These are phyloP conservation scores for Saposhnikovia divaricata DNA, from an alignment of 129 eudicot genomes.

Conservation along the genomic window DNA sequence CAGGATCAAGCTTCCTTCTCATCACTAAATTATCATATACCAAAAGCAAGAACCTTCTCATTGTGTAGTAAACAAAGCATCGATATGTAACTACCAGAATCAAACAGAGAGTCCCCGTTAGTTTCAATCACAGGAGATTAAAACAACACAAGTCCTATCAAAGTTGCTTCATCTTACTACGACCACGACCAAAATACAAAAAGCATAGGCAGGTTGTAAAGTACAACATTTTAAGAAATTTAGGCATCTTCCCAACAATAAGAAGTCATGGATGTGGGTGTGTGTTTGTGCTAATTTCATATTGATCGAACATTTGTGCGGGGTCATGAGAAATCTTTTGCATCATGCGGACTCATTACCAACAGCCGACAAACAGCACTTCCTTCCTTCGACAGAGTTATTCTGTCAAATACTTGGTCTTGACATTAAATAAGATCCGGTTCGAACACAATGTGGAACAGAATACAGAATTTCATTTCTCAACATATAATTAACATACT, in stretches of 20 bases:
- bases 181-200: background rate
- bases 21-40: background rate
- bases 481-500: no score
- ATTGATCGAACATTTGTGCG: background rate
- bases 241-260: background rate
- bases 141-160: background rate
- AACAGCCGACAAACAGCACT: background rate
- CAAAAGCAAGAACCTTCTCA: background rate
- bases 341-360: background rate
- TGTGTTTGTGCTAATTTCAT: background rate
- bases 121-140: background rate
- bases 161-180: background rate
- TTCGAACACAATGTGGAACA: background rate
- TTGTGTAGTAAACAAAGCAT: background rate
- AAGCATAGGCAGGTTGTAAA: background rate
- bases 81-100: background rate
- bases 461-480: background rate
- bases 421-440: background rate
- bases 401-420: no score
- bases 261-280: background rate
- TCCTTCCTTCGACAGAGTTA: no score
- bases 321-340: background rate
- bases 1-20: background rate
- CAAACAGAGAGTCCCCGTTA: background rate
- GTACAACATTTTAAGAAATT: background rate